Conservation (phyloP, 495 filamentous ascomycete genomes). For the Hypoxylon fuscum region DNA sequence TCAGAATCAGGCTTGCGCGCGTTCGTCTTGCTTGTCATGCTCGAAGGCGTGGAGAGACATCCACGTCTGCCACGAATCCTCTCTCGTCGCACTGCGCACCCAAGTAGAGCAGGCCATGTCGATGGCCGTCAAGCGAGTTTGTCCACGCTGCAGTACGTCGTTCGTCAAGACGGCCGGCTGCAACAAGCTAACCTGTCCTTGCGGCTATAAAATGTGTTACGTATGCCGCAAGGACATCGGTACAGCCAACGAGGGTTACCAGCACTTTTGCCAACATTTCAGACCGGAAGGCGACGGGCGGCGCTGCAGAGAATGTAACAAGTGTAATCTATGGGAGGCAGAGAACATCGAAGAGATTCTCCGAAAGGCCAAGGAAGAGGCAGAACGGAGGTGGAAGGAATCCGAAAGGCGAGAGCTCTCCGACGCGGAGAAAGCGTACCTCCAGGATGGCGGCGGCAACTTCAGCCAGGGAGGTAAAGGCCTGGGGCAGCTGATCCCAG, state of each 20-base stretch:
- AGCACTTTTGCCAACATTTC: slow-evolving; percentile 96
- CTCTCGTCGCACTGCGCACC: slow-evolving; percentile 81
- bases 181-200: slow-evolving; percentile 97
- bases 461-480: slow-evolving; percentile 36
- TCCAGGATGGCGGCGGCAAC: slow-evolving; percentile 52
- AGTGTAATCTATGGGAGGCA: slow-evolving; percentile 87
- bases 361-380: slow-evolving; percentile 75
- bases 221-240: slow-evolving; percentile 75
- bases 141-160: slow-evolving; percentile 84
- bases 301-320: slow-evolving; percentile 78
- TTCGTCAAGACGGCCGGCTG: slow-evolving; percentile 94
- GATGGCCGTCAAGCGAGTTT: slow-evolving; percentile 93
- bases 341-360: slow-evolving; percentile 87
- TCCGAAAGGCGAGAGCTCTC: slow-evolving; percentile 65
- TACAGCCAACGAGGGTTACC: slow-evolving; percentile 66
- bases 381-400: slow-evolving; percentile 82
- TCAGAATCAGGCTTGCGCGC: slow-evolving; percentile 68
- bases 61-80: slow-evolving; percentile 82
- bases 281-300: slow-evolving; percentile 73
- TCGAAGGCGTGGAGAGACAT: slow-evolving; percentile 72
- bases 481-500: slow-evolving; percentile 38
- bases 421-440: slow-evolving; percentile 57
- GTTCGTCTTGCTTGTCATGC: slow-evolving; percentile 81
- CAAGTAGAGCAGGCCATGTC: slow-evolving; percentile 92
- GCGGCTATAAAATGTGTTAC: slow-evolving; percentile 98